phyloP scores from a whole-genome alignment of 345 rosid genomes.

The Camelina neglecta region DNA sequence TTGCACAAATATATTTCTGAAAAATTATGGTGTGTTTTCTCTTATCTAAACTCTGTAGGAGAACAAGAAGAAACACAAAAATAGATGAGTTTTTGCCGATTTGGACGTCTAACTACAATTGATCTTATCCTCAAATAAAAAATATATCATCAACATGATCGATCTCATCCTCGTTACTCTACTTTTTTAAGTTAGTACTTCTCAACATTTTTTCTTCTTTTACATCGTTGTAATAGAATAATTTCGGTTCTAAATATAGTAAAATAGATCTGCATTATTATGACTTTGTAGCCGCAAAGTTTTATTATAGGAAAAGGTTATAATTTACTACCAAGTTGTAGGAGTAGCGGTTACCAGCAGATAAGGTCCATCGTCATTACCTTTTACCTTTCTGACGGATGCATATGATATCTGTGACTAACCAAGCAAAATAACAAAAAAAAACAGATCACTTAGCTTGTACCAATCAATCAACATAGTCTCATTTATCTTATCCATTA shows the following conservation, averaged over 20 bases:
- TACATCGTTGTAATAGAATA: not conserved
- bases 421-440: not conserved
- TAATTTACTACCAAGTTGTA: constrained; percentile 15
- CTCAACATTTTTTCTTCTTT: not conserved
- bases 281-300: not conserved
- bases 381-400: constrained; percentile 14
- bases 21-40: not conserved
- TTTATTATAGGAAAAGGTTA: too few relatives aligned
- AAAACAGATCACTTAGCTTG: constrained; percentile 4
- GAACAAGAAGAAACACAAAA: not conserved
- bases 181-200: not conserved
- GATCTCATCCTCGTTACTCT: not conserved
- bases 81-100: constrained; percentile 21
- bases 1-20: not conserved
- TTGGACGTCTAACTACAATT: constrained; percentile 28
- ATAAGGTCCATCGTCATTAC: constrained; percentile 24
- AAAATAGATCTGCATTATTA: too few relatives aligned
- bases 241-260: not conserved
- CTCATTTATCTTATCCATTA: not conserved
- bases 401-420: constrained; percentile 37
- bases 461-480: not conserved
- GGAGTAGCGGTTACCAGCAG: constrained; percentile 22
- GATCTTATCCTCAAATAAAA: constrained; percentile 37
- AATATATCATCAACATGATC: not conserved
- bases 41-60: constrained; percentile 26